Percentiles rank a stretch among this genome's conserved stretches.
Evolutionary conservation across 139 green algal genomes (phyloP).

Genomic region (Chlamydomonas sp.): DNA sequence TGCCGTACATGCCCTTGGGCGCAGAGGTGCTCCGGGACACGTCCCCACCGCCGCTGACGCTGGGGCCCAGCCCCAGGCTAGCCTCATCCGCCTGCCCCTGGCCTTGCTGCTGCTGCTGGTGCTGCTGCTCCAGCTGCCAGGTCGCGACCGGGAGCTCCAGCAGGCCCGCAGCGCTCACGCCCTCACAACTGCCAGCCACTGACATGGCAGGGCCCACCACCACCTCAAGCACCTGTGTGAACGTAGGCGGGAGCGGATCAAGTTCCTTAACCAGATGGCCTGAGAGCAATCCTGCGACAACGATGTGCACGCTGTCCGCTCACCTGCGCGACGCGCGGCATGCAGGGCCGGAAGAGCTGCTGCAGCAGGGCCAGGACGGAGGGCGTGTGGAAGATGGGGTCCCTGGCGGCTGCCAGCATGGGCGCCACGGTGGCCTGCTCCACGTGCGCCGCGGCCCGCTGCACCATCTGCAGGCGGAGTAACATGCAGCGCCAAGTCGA

Average conservation of each 20-base stretch:
- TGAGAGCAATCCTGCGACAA: background rate
- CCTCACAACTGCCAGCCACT: conserved; percentile 22
- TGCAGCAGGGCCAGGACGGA: conserved; percentile 14
- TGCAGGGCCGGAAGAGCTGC: background rate
- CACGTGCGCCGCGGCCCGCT: background rate
- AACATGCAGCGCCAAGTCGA: too few relatives aligned
- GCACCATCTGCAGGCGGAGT: conserved; percentile 17
- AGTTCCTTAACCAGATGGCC: background rate
- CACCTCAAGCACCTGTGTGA: conserved; percentile 13
- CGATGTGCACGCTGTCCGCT: background rate
- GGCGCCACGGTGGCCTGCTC: background rate
- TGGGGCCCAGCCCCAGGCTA: background rate
- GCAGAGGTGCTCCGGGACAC: background rate
- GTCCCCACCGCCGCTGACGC: background rate
- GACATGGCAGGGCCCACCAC: conserved; percentile 19
- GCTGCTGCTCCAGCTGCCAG: background rate
- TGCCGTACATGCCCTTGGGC: conserved; percentile 31
- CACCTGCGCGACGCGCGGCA: conserved; percentile 31
- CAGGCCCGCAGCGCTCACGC: background rate
- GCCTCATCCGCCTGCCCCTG: background rate
- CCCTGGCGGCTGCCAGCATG: background rate
- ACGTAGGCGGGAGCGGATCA: background rate
- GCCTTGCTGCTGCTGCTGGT: background rate
- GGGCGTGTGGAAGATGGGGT: conserved; percentile 18
- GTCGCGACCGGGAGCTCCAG: background rate